Conservation (phyloP, 371 early-diverging fungal genomes). For the Batkoa obscura region DNA sequence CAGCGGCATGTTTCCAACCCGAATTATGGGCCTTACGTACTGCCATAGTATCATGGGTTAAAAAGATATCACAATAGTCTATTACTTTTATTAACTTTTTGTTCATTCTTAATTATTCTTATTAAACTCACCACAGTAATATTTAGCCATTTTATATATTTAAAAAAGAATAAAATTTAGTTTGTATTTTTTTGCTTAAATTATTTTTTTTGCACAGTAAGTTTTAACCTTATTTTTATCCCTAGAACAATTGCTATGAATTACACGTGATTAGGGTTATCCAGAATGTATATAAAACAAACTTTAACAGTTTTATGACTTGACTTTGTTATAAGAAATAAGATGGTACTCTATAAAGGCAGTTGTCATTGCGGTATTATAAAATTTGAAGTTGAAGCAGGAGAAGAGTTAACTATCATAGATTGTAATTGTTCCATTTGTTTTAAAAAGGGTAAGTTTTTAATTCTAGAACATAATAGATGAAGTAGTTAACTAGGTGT, state of each 20-base stretch:
- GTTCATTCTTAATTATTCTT: neutral
- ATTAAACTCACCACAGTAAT: slow-evolving; percentile 57
- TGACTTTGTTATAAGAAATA: neutral
- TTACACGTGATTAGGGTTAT: too few species aligned
- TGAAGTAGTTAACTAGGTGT: too few species aligned
- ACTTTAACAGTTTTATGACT: too few species aligned
- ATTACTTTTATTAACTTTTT: neutral
- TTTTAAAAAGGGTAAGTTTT: slow-evolving; percentile 9
- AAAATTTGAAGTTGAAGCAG: slow-evolving; percentile 13
- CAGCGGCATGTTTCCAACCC: slow-evolving; percentile 76
- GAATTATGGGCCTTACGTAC: slow-evolving; percentile 86
- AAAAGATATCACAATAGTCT: slow-evolving; percentile 94
- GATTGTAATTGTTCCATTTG: slow-evolving; percentile 23
- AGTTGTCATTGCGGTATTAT: slow-evolving; percentile 18
- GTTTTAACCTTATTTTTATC: too few species aligned
- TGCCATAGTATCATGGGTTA: slow-evolving; percentile 77
- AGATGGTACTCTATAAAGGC: slow-evolving; percentile 10
- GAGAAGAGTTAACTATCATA: slow-evolving; percentile 8
- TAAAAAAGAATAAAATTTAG: too few species aligned
- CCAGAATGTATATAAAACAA: too few species aligned
- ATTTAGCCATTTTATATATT: slow-evolving; percentile 51
- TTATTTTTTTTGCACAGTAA: too few species aligned
- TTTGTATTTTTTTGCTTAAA: too few species aligned
- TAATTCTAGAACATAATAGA: too few species aligned
- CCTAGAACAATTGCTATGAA: too few species aligned